Conservation (phyloP, 305 asterid genomes). For the Nicotiana rustica region DNA sequence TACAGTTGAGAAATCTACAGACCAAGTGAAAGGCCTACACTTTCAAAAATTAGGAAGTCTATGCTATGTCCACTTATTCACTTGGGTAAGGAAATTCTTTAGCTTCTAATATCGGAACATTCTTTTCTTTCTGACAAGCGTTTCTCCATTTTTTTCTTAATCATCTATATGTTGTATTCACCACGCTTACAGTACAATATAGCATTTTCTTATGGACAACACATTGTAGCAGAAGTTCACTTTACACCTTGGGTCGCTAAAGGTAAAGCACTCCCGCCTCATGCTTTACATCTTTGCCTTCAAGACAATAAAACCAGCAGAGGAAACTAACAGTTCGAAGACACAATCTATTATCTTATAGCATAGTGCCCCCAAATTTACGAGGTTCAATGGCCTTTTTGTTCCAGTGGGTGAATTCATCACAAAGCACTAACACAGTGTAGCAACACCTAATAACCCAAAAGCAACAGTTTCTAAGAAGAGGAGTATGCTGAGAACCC, state of each 20-base stretch:
- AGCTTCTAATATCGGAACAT: neutral
- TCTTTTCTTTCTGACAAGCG: neutral
- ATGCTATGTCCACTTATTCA: neutral
- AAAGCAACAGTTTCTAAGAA: neutral
- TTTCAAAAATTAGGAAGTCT: neutral
- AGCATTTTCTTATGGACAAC: neutral
- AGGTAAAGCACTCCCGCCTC: neutral
- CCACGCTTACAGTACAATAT: neutral
- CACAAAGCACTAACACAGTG: neutral
- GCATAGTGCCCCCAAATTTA: neutral
- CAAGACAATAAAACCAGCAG: neutral
- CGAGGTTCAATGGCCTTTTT: neutral
- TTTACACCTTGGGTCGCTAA: neutral
- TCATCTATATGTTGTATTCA: neutral
- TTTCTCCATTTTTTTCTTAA: neutral
- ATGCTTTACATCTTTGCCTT: neutral
- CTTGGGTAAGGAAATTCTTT: neutral
- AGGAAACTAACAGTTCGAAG: constrained; percentile 1
- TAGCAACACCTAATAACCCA: neutral
- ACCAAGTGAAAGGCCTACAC: neutral
- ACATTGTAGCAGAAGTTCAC: constrained; percentile 1
- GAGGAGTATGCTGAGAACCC: neutral
- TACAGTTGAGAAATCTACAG: neutral
- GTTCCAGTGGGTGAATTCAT: neutral
- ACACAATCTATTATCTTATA: neutral